phyloP scores from a whole-genome alignment of 225 moss, liverwort and hornwort species.

The Bryoerythrophyllum caledonicum region DNA sequence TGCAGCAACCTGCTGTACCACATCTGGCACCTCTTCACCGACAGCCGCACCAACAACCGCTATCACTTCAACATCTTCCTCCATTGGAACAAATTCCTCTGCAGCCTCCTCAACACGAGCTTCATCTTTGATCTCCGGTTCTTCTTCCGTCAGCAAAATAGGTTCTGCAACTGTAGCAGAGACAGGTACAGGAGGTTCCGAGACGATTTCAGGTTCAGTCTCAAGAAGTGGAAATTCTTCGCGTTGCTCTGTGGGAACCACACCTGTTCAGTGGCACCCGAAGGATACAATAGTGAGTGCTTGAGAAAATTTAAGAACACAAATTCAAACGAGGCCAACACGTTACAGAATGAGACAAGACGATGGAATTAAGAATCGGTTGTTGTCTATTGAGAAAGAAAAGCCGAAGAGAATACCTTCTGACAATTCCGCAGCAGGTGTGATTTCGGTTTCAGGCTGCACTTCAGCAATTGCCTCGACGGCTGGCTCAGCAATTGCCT shows the following conservation, averaged over 20 bases:
- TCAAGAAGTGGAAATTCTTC: conserved; percentile 43
- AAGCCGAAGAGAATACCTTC: conserved; percentile 3
- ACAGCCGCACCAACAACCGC: conserved; percentile 22
- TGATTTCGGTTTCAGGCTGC: conserved; percentile 12
- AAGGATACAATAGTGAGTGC: background rate
- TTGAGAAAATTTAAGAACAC: background rate
- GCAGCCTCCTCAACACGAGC: conserved; percentile 25
- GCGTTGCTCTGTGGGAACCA: conserved; percentile 25
- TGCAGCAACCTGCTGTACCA: conserved; percentile 38
- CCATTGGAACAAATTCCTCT: conserved; percentile 36
- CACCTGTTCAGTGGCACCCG: conserved; percentile 29
- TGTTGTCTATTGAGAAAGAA: background rate
- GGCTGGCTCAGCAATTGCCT: background rate
- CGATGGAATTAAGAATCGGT: background rate
- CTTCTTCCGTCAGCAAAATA: conserved; percentile 26
- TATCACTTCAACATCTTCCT: conserved; percentile 44
- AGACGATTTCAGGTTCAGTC: conserved; percentile 40
- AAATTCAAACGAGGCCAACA: background rate
- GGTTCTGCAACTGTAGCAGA: conserved; percentile 14
- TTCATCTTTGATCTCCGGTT: conserved; percentile 34
- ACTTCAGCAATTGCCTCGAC: conserved; percentile 23
- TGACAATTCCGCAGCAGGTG: conserved; percentile 2
- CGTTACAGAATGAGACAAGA: conserved; percentile 9
- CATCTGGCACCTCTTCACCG: conserved; percentile 33
- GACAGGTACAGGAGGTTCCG: conserved; percentile 37